Conservation (phyloP, 345 rosid genomes). For the Atalantia buxifolia region DNA sequence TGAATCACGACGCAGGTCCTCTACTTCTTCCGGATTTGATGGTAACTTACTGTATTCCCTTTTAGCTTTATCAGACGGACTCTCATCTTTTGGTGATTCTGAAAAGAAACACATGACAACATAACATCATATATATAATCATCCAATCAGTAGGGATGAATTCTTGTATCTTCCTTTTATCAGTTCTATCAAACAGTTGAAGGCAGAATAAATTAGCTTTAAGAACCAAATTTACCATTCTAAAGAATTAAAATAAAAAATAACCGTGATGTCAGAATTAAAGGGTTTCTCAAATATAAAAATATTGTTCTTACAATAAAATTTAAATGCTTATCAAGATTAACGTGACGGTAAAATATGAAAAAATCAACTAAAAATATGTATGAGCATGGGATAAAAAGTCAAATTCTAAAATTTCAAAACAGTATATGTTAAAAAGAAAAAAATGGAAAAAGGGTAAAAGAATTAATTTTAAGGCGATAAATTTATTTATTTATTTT, state of each 20-base stretch:
- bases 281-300: no score
- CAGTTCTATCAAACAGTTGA: no score
- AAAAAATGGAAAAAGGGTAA: background rate
- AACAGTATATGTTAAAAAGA: background rate
- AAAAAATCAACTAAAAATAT: background rate
- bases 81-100: constrained; percentile 66
- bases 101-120: background rate
- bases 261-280: no score
- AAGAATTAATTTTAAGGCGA: background rate
- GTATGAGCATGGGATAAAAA: background rate
- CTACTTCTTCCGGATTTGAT: constrained; percentile 93
- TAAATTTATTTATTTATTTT: background rate
- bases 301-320: no score
- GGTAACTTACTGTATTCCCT: constrained; percentile 64
- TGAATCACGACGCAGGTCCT: constrained; percentile 76
- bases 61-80: constrained; percentile 33
- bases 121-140: constrained; percentile 6
- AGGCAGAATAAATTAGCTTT: no score
- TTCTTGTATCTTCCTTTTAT: no score
- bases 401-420: constrained; percentile 1
- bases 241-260: no score
- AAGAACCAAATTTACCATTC: no score
- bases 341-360: no score
- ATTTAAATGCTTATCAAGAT: no score
- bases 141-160: background rate